Conservation (phyloP, 306 rosid genomes). For the Delonix regia region DNA sequence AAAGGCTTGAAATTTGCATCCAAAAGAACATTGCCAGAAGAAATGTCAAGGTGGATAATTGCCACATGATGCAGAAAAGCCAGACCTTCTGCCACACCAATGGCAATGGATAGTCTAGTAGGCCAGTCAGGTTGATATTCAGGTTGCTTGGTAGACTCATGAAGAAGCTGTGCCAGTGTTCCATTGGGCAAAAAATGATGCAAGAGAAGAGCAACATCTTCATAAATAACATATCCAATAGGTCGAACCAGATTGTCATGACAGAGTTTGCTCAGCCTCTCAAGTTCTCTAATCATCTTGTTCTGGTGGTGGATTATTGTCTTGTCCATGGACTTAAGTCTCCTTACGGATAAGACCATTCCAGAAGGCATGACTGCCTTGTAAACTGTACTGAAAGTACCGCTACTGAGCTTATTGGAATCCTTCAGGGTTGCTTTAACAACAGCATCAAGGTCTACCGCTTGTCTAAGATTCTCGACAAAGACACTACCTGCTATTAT, state of each 20-base stretch:
- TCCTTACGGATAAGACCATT: constrained; percentile 78
- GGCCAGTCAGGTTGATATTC: constrained; percentile 97
- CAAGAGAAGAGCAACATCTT: constrained; percentile 93
- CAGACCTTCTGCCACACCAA: constrained; percentile 93
- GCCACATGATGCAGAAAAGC: constrained; percentile 95
- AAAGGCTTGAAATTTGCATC: constrained; percentile 84
- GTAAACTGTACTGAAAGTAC: constrained; percentile 94
- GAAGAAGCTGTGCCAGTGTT: constrained; percentile 90
- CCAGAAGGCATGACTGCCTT: constrained; percentile 98
- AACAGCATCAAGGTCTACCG: constrained; percentile 84
- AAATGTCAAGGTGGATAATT: constrained; percentile 94
- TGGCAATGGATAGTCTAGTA: constrained; percentile 77
- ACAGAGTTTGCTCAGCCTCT: constrained; percentile 85
- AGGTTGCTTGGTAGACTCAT: constrained; percentile 69
- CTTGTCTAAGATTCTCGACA: constrained; percentile 85
- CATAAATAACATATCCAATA: constrained; percentile 90
- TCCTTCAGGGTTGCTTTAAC: constrained; percentile 91
- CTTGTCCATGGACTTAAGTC: constrained; percentile 93
- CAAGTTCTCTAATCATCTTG: constrained; percentile 97
- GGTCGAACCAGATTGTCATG: constrained; percentile 89
- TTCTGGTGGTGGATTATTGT: constrained; percentile 92
- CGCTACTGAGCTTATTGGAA: constrained; percentile 80
- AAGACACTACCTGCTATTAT: constrained; percentile 85
- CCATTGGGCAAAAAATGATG: constrained; percentile 85
- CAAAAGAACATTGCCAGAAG: constrained; percentile 83